Base-by-base conservation (phyloP, 441 rosid genomes). In the Gossypium trilobum region DNA sequence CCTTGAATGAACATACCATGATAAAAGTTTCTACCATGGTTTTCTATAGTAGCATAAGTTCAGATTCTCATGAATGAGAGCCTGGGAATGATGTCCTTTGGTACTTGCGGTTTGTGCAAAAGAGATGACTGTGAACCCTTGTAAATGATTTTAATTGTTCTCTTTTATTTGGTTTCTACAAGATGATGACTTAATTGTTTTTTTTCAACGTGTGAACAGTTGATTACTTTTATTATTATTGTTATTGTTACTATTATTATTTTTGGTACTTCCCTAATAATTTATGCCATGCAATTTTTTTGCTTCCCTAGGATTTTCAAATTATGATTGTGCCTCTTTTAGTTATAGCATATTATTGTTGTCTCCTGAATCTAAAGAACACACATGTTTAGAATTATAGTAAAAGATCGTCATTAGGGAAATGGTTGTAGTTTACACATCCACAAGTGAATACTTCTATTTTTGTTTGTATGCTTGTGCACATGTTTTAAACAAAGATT, bases 291-390 rank as follows among this genome's bases (percentile, higher is more conserved):
- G 68, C 65, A 54, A 72, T 67, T 23, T 61, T 14, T 46, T 65
- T 46, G 20, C 39, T 44, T 65, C 56, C 55, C 55, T 65, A 65
- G 36, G 56, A 65, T 65, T 44, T 65, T 65, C 20, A 46, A 13
- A 42, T 42, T 42, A 65, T 27, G 23, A 3, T 44, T 13, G 48
- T 42, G 69, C 25, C 33, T 20, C 69, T 42, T 64, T 64, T 42
- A 22, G 33, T 64, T 20, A 64, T 42, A 42, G 31, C 17, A 23
- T 44, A 22, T 65, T 65, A 65, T 20, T 44, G 46, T 65, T 8
- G 42, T 23, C 8, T 42, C 33, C 33, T 42, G 19, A 65, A 11
- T 25, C 19, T 4, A 44, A 20, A 42, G 19, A 29, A 44, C 19
- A 44, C 2, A 1, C 19, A 22, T 16, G n/a, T 44, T 65, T 44